Conservation (phyloP, 129 eudicot species). For the Mikania micrantha region DNA sequence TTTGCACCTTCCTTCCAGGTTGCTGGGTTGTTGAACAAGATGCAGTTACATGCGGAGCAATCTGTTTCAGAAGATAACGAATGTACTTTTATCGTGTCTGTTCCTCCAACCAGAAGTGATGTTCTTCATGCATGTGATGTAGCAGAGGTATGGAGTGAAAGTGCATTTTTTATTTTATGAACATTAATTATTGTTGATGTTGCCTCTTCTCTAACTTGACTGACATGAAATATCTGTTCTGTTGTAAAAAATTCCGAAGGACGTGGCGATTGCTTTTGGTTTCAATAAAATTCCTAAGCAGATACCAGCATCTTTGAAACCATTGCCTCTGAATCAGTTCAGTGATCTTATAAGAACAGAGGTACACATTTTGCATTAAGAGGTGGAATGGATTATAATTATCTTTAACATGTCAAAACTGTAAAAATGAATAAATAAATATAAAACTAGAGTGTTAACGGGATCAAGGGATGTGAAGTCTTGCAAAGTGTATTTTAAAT, state of each 20-base stretch:
- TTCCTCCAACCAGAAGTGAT: constrained; percentile 99
- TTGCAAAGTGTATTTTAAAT: not conserved
- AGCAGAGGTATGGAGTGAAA: constrained; percentile 58
- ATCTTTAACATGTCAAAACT: not conserved
- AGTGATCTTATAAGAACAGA: constrained; percentile 73
- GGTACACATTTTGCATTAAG: constrained; percentile 34
- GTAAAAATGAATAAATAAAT: not conserved
- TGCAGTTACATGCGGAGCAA: constrained; percentile 52
- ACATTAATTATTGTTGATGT: too few relatives aligned
- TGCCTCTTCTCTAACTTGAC: not conserved
- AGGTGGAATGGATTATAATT: not conserved
- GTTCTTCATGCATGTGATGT: constrained; percentile 96
- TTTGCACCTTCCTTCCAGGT: not conserved
- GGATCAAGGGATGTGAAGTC: not conserved
- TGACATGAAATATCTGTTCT: constrained; percentile 13
- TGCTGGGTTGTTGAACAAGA: constrained; percentile 25
- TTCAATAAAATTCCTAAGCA: constrained; percentile 77
- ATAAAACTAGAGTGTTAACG: not conserved
- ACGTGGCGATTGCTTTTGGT: constrained; percentile 95
- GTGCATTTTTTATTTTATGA: not conserved
- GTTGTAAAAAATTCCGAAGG: constrained; percentile 33
- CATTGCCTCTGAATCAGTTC: constrained; percentile 66
- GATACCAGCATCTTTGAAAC: constrained; percentile 62
- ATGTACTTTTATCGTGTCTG: constrained; percentile 47
- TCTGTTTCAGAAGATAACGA: constrained; percentile 32